Conservation (phyloP, 352 stramenopile genomes). For the Phytophthora macrochlamydospora region DNA sequence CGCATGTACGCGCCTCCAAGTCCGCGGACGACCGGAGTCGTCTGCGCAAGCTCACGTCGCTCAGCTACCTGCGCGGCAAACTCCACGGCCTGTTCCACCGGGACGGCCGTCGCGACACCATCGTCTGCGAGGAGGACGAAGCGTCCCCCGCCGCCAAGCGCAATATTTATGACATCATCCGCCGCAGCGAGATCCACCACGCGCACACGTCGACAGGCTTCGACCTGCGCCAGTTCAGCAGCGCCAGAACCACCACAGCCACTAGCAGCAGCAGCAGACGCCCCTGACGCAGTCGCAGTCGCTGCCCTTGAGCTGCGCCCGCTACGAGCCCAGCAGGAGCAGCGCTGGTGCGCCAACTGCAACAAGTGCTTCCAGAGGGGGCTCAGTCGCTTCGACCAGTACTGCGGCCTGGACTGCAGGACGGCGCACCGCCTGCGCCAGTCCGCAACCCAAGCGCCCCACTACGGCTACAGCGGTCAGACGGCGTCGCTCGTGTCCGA, state of each 20-base stretch:
- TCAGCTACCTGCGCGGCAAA: slow-evolving; percentile 62
- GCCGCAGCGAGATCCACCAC: slow-evolving; percentile 33
- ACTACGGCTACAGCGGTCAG: slow-evolving; percentile 23
- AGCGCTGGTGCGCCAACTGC: slow-evolving; percentile 81
- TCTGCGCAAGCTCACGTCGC: slow-evolving; percentile 64
- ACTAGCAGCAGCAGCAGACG: too few species aligned
- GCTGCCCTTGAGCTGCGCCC: slow-evolving; percentile 9
- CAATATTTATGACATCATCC: slow-evolving; percentile 62
- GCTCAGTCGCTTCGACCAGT: slow-evolving; percentile 73
- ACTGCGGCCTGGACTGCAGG: slow-evolving; percentile 76
- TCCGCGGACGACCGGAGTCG: slow-evolving; percentile 41
- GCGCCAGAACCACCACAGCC: neutral
- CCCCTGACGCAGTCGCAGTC: slow-evolving; percentile 15
- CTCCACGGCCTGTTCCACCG: slow-evolving; percentile 57
- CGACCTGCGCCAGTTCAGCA: slow-evolving; percentile 33
- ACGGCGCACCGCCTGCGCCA: slow-evolving; percentile 52
- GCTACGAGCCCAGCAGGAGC: slow-evolving; percentile 71
- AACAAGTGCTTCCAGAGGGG: slow-evolving; percentile 75
- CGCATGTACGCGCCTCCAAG: slow-evolving; percentile 16
- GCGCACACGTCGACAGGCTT: slow-evolving; percentile 17
- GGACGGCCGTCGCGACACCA: slow-evolving; percentile 55
- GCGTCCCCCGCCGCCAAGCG: slow-evolving; percentile 36
- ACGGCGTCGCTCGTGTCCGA: slow-evolving; percentile 27
- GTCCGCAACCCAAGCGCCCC: slow-evolving; percentile 31
- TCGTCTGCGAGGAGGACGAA: slow-evolving; percentile 66